A percentile compares a stretch with the other conserved stretches of the same genome.
These are phyloP conservation scores for Linum lewisii DNA, from an alignment of 345 rosid species.

Conservation along the genomic window DNA sequence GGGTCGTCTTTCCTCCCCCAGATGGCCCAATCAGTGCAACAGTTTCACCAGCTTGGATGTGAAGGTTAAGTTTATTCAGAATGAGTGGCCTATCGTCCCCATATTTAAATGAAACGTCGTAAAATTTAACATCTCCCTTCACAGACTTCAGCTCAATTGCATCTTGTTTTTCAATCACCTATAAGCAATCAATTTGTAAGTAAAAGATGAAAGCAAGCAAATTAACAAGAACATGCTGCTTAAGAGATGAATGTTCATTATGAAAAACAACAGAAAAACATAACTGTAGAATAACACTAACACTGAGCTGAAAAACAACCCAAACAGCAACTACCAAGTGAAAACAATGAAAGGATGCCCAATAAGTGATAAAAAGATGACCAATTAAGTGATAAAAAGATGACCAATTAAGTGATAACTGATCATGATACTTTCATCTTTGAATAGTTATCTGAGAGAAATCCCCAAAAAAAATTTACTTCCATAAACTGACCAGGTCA, in stretches of 20 bases:
- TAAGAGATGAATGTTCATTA: neutral
- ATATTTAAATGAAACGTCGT: slow-evolving; percentile 60
- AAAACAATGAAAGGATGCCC: no score
- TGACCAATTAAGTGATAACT: no score
- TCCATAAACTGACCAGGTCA: neutral
- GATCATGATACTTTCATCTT: no score
- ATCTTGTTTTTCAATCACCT: slow-evolving; percentile 60
- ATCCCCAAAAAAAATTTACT: neutral
- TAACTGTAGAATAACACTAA: no score
- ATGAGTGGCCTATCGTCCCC: slow-evolving; percentile 42
- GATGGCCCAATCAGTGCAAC: slow-evolving; percentile 88
- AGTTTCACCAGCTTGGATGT: slow-evolving; percentile 86
- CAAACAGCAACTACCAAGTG: no score
- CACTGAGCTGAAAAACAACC: no score
- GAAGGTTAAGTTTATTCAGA: slow-evolving; percentile 63
- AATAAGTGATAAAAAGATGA: no score
- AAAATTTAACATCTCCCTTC: slow-evolving; percentile 65
- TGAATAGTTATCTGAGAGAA: no score
- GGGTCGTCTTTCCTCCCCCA: slow-evolving; percentile 98
- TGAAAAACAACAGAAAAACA: neutral
- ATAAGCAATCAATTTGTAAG: neutral
- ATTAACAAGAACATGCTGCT: neutral
- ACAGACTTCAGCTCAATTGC: slow-evolving; percentile 47
- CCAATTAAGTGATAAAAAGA: no score
- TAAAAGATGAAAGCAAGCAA: slow-evolving; percentile 1